Evolutionary conservation across 2,329 filamentous ascomycete genomes (phyloP).

Genomic region (Colletotrichum eleusines): DNA sequence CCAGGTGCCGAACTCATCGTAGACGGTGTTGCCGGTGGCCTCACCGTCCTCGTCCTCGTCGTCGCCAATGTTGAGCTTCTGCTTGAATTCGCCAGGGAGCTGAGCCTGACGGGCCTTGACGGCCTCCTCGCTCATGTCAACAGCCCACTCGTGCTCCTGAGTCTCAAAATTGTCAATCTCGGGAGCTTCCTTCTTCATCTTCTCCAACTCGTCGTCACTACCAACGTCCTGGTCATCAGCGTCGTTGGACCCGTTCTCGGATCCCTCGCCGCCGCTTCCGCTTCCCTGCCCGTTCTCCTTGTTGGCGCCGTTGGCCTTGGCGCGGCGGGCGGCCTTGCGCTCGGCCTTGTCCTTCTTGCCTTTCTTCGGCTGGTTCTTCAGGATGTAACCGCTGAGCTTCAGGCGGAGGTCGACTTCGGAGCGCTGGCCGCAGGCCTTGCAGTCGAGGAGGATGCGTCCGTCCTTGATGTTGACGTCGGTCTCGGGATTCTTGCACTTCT

Average conservation of each 20-base stretch:
- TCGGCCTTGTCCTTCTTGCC: slow-evolving; percentile 98
- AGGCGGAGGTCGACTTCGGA: slow-evolving; percentile 91
- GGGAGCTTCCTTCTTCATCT: slow-evolving; percentile 74
- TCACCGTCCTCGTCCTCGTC: slow-evolving; percentile 87
- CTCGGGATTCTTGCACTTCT: slow-evolving; percentile 99
- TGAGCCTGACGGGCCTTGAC: slow-evolving; percentile 94
- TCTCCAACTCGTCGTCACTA: slow-evolving; percentile 93
- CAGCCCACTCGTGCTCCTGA: slow-evolving; percentile 93
- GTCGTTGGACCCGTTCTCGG: slow-evolving; percentile 63
- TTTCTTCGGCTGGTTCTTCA: slow-evolving; percentile 94
- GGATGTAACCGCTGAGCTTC: slow-evolving; percentile 96
- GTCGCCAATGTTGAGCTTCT: slow-evolving; percentile 83
- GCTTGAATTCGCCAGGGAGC: slow-evolving; percentile 94
- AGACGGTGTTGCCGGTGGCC: slow-evolving; percentile 78
- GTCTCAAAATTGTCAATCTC: slow-evolving; percentile 68
- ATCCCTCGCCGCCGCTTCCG: slow-evolving; percentile 69
- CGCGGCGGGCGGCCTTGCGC: slow-evolving; percentile 90
- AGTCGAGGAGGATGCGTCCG: slow-evolving; percentile 90
- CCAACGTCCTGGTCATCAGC: slow-evolving; percentile 72
- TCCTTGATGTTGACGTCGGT: slow-evolving; percentile 97
- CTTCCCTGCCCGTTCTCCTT: slow-evolving; percentile 69
- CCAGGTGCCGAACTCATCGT: slow-evolving; percentile 95
- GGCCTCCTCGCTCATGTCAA: slow-evolving; percentile 95
- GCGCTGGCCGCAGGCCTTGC: slow-evolving; percentile 97
- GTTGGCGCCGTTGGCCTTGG: slow-evolving; percentile 73